Percentiles rank a stretch among this genome's conserved stretches.
Conservation (phyloP, 2,329 filamentous ascomycete genomes). For the Scortechinia acanthostroma region DNA sequence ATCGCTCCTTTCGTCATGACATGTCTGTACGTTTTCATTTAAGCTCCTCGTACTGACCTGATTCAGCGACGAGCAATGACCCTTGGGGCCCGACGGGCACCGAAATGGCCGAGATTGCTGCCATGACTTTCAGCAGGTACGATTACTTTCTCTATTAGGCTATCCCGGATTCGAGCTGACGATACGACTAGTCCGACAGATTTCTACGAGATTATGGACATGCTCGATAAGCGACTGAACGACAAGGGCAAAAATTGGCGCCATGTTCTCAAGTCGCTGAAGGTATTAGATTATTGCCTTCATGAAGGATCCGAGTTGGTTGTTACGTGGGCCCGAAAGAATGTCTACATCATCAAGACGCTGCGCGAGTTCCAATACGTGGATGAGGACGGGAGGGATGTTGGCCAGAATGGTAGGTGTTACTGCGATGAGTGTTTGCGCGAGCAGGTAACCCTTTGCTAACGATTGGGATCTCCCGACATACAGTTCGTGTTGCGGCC, state of each 20-base stretch:
- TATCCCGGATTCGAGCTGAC: conserved; percentile 4
- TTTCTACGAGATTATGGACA: conserved; percentile 99
- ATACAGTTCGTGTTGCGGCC: conserved; percentile 80
- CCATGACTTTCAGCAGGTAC: conserved; percentile 96
- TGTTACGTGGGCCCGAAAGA: conserved; percentile 96
- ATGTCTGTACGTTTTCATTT: background rate
- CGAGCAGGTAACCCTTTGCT: no score
- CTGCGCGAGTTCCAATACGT: conserved; percentile 93
- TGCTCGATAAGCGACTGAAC: conserved; percentile 96
- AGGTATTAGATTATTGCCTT: conserved; percentile 94
- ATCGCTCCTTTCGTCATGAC: no score
- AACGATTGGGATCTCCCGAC: conserved; percentile 10
- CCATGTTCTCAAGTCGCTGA: conserved; percentile 92
- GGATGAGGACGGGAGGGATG: conserved; percentile 89
- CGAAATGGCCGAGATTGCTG: conserved; percentile 97
- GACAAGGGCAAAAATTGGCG: conserved; percentile 99
- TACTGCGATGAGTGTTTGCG: no score
- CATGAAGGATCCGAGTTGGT: conserved; percentile 95
- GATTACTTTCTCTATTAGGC: conserved; percentile 17
- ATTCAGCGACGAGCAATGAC: conserved; percentile 91
- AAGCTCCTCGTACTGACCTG: background rate
- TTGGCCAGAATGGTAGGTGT: conserved; percentile 83
- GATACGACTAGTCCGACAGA: conserved; percentile 70
- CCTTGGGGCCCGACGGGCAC: conserved; percentile 96
- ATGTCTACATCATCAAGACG: conserved; percentile 98